Base-by-base conservation (phyloP, 2,329 filamentous ascomycete species). In the Orbilia oligospora region DNA sequence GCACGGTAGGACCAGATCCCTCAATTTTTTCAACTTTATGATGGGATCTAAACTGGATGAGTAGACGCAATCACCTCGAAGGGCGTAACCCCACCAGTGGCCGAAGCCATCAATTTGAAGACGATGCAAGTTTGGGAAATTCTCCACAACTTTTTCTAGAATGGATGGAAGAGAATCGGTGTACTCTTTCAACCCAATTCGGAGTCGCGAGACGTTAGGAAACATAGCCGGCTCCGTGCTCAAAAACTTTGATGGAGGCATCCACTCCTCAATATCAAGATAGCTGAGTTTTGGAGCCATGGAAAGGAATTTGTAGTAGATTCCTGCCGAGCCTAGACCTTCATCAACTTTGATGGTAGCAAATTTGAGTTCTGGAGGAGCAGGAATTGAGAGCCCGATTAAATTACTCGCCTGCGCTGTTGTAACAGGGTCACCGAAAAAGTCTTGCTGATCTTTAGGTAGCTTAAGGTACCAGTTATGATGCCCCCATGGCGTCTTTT, bases 231-330 rank as follows among this genome's bases (percentile, higher is more conserved):
- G 5, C 10, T 36, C 12, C 8, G 3, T 44, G 5, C 16, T 10
- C 33, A 44, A 16, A n/a, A 36, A 14, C 0, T 8, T 6, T 14
- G 20, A 1, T 2, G 56, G 56, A 27, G 33, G 18, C 22, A 41
- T 24, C 36, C 56, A 61, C 1, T 1, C 10, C 12, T 41, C 56
- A 12, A 61, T 61, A 44, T 27, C 20, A n/a, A 61, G 33, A 8
- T 24, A 2, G 4, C 20, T 16, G 18, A 61, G 36, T 0, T 61
- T 61, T 27, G 56, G 56, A 4, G 56, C 56, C 0, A 20, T 24
- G 1, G 36, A 24, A 33, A 41, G 20, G 22, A 61, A 41, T n/a
- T 61, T 61, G 20, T 22, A 61, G 36, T 61, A 61, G 24, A 61
- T 61, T 27, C 56, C 56, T n/a, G 24, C 33, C 3, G 56, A 36